A percentile compares a stretch with the other conserved stretches of the same genome.
phyloP scores from a whole-genome alignment of 805 yeast species.

The Candida andamanensis region DNA sequence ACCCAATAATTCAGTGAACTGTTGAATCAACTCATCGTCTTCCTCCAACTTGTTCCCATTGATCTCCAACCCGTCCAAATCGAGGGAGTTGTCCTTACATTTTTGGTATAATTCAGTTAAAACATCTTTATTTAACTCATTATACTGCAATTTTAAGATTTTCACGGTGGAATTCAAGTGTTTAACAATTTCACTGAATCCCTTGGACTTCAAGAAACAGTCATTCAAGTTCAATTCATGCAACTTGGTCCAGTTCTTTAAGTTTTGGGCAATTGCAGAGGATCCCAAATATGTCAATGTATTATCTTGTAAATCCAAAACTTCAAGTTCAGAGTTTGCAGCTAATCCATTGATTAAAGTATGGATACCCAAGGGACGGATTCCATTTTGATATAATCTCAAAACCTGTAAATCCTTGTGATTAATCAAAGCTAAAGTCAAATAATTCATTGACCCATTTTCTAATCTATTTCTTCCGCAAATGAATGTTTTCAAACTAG shows the following conservation, averaged over 20 bases:
- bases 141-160: slow-evolving; percentile 73
- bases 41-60: slow-evolving; percentile 94
- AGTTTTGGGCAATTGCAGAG: slow-evolving; percentile 34
- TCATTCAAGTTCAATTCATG: slow-evolving; percentile 83
- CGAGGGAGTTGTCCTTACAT: slow-evolving; percentile 45
- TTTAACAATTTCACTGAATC: slow-evolving; percentile 54
- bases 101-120: slow-evolving; percentile 55
- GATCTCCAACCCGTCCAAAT: slow-evolving; percentile 67
- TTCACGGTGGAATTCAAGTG: slow-evolving; percentile 48
- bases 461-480: slow-evolving; percentile 98
- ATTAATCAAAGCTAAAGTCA: slow-evolving; percentile 79
- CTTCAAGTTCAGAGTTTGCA: slow-evolving; percentile 53
- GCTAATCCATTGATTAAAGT: slow-evolving; percentile 63
- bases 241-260: slow-evolving; percentile 62
- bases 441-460: slow-evolving; percentile 83
- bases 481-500: slow-evolving; percentile 72
- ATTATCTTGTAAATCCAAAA: slow-evolving; percentile 89
- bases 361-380: slow-evolving; percentile 87
- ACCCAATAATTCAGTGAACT: slow-evolving; percentile 58
- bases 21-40: slow-evolving; percentile 66
- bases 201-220: slow-evolving; percentile 76
- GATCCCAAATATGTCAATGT: slow-evolving; percentile 80
- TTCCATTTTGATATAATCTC: slow-evolving; percentile 92
- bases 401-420: slow-evolving; percentile 70
- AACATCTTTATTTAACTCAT: slow-evolving; percentile 71